Evolutionary conservation across 768 basidiomycete species (phyloP).

Genomic region (Paxillus ammoniavirescens): DNA sequence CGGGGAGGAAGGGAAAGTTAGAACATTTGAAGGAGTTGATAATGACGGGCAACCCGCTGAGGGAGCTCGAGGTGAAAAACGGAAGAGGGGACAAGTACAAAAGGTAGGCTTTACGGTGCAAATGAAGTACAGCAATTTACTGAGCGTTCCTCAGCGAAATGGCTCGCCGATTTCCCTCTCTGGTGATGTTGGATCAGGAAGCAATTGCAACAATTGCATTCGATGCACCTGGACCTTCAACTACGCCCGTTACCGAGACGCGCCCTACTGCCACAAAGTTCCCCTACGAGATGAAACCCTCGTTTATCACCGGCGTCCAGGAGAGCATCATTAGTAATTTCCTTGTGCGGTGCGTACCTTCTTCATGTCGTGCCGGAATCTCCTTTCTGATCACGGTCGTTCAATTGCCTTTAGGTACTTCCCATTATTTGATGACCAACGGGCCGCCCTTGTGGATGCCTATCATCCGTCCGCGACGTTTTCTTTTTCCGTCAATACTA

Average conservation of each 20-base stretch:
- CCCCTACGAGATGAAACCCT: slow-evolving; percentile 69
- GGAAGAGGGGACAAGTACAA: slow-evolving; percentile 64
- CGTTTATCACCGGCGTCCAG: slow-evolving; percentile 76
- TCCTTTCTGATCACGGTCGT: slow-evolving; percentile 8
- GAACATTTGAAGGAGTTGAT: slow-evolving; percentile 69
- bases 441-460: slow-evolving; percentile 61
- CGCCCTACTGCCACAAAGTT: slow-evolving; percentile 68
- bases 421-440: slow-evolving; percentile 76
- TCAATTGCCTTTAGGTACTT: slow-evolving; percentile 61
- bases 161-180: slow-evolving; percentile 72
- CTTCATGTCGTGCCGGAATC: background rate
- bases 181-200: slow-evolving; percentile 83
- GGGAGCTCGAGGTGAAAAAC: slow-evolving; percentile 55
- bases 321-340: slow-evolving; percentile 69
- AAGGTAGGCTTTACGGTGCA: slow-evolving; percentile 44
- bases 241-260: slow-evolving; percentile 34
- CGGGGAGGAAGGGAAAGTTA: slow-evolving; percentile 56
- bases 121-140: background rate
- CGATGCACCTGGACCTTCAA: slow-evolving; percentile 61
- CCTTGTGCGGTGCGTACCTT: slow-evolving; percentile 61
- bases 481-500: slow-evolving; percentile 83
- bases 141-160: slow-evolving; percentile 58
- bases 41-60: slow-evolving; percentile 73
- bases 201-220: slow-evolving; percentile 76
- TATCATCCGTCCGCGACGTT: slow-evolving; percentile 90